Percentiles rank a stretch among this genome's conserved stretches.
phyloP scores from a whole-genome alignment of 208 protist species.

The Trypanosoma lewisi region DNA sequence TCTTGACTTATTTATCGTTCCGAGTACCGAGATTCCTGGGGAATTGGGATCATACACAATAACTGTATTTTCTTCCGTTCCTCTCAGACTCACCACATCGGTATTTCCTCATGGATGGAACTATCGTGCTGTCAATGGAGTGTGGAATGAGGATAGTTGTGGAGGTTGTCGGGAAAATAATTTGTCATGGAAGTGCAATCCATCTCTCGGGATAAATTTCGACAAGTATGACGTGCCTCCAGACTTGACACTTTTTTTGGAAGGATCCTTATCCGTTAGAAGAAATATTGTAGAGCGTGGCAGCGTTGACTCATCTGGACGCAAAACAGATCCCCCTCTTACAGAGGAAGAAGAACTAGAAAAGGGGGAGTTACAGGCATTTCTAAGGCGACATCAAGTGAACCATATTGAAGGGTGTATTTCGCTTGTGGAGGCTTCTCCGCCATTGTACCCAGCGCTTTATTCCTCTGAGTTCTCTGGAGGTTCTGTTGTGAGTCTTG shows the following conservation, averaged over 20 bases:
- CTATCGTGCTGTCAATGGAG: conserved; percentile 47
- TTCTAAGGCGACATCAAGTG: conserved; percentile 38
- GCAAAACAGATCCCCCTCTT: neutral
- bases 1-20: conserved; percentile 70
- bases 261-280: conserved; percentile 4
- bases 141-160: conserved; percentile 70
- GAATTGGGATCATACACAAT: conserved; percentile 64
- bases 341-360: conserved; percentile 9
- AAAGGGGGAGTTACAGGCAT: conserved; percentile 37
- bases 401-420: conserved; percentile 42
- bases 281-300: neutral
- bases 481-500: conserved; percentile 19
- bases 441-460: conserved; percentile 42
- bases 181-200: conserved; percentile 84
- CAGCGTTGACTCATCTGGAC: neutral
- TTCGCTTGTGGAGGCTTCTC: conserved; percentile 32
- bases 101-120: conserved; percentile 74
- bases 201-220: conserved; percentile 43
- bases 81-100: conserved; percentile 37
- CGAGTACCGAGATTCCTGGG: conserved; percentile 45
- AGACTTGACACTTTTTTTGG: conserved; percentile 48
- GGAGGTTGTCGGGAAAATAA: conserved; percentile 63
- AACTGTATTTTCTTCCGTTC: conserved; percentile 60
- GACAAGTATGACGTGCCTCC: conserved; percentile 14
- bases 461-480: conserved; percentile 34